phyloP scores from a whole-genome alignment of 768 basidiomycete species.

The Termitomyces sp. region DNA sequence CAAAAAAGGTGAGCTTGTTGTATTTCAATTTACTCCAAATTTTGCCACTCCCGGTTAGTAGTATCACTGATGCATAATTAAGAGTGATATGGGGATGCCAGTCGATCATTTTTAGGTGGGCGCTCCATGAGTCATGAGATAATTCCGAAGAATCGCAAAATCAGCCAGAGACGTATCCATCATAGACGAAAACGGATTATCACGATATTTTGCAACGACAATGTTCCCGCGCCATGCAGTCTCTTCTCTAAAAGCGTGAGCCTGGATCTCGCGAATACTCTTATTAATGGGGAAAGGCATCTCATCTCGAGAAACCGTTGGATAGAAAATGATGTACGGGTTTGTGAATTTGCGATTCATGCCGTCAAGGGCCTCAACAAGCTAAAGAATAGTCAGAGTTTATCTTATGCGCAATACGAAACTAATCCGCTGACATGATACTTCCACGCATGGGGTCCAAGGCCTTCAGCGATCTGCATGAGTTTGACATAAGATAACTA shows the following conservation, averaged over 20 bases:
- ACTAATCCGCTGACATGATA: slow-evolving; percentile 44
- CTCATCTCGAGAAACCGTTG: slow-evolving; percentile 66
- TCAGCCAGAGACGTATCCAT: slow-evolving; percentile 78
- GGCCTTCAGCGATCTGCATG: slow-evolving; percentile 59
- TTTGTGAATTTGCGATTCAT: slow-evolving; percentile 76
- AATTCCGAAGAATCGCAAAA: slow-evolving; percentile 78
- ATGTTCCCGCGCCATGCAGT: slow-evolving; percentile 78
- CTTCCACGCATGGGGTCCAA: slow-evolving; percentile 64
- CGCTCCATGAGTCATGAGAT: slow-evolving; percentile 60
- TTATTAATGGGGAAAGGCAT: slow-evolving; percentile 82
- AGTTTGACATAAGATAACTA: not conserved
- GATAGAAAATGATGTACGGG: slow-evolving; percentile 81
- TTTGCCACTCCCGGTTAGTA: too few relatives aligned
- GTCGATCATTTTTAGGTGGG: slow-evolving; percentile 20
- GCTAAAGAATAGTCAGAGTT: slow-evolving; percentile 30
- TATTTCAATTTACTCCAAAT: too few relatives aligned
- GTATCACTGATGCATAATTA: not conserved
- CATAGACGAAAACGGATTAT: slow-evolving; percentile 51
- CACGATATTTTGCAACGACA: slow-evolving; percentile 65
- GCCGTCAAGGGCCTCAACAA: slow-evolving; percentile 69
- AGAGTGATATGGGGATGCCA: not conserved
- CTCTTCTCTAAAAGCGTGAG: slow-evolving; percentile 52
- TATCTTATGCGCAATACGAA: not conserved
- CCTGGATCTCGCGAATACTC: slow-evolving; percentile 70
- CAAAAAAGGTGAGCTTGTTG: too few relatives aligned